phyloP scores from a whole-genome alignment of 2,329 filamentous ascomycete genomes.

The Ophiostoma ips region DNA sequence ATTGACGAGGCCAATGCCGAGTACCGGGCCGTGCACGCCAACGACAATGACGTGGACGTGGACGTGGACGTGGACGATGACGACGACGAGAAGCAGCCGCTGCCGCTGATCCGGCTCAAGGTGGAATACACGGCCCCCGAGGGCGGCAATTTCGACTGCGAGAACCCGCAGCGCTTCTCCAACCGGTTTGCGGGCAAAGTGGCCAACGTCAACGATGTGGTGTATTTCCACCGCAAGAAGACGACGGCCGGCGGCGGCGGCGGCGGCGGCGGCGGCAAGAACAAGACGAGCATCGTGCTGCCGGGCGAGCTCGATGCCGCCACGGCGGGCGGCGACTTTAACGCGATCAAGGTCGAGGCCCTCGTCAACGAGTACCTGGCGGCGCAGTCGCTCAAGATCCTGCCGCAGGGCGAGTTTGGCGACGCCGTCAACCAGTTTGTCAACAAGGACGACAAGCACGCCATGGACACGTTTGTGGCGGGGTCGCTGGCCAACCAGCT shows the following conservation, averaged over 20 bases:
- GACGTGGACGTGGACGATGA: conserved; percentile 40
- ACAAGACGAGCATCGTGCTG: conserved; percentile 17
- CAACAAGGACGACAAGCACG: conserved; percentile 87
- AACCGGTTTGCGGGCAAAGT: conserved; percentile 84
- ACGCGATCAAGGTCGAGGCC: conserved; percentile 75
- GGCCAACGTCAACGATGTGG: conserved; percentile 85
- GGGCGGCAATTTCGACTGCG: conserved; percentile 73
- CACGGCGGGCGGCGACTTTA: conserved; percentile 35
- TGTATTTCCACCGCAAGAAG: conserved; percentile 88
- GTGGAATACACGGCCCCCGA: conserved; percentile 82
- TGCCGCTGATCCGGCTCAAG: conserved; percentile 76
- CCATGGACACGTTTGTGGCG: conserved; percentile 68
- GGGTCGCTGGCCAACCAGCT: conserved; percentile 59
- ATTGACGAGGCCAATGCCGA: conserved; percentile 71
- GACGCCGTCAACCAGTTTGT: conserved; percentile 90
- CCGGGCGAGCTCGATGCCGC: conserved; percentile 51
- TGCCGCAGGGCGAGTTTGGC: conserved; percentile 84
- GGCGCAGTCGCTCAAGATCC: conserved; percentile 78
- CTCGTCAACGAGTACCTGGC: conserved; percentile 78
- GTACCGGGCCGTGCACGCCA: conserved; percentile 65
- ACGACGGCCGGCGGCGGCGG: conserved; percentile 37
- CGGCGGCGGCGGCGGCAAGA: no score
- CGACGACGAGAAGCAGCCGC: conserved; percentile 48
- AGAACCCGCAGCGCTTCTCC: conserved; percentile 93
- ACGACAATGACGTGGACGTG: conserved; percentile 38